Evolutionary conservation across 495 filamentous ascomycete species (phyloP), one percentile per base, ranked within the genome.

Genomic region (Poronia punctata): DNA sequence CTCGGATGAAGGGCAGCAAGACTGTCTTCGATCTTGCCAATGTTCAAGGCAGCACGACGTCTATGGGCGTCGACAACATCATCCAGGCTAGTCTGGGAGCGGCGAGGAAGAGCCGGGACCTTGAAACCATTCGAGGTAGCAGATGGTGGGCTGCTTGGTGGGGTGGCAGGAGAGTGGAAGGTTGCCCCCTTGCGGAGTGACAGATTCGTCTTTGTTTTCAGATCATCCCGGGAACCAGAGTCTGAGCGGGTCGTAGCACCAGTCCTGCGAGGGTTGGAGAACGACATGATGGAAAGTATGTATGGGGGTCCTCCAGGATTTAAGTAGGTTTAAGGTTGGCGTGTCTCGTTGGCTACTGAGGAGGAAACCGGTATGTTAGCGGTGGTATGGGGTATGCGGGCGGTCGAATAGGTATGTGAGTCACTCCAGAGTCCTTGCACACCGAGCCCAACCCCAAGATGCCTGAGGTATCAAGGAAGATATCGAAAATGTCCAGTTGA

Each of bases 61-160:
- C 66, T 64, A 43, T 74, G 66, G 35, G 72, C 66, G 40, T 65
- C 72, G 57, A 76, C 69, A 43, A 75, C 70, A 73, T 76, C 71
- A 64, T 82, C 75, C 31, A 79, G 65, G 52, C 64, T 76, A 43
- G 78, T 78, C 40, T 78, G 71, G 9, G 79, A 79, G 26, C 80
- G 79, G 35, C 68, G 69, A 46, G 75, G 74, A 26, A 80, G 65
- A 23, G 64, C 56, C 7, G 68, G 72, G 34, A 67, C 62, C 42
- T 65, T 66, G 51, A 75, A 72, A 29, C 52, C 29, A n/a, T n/a
- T n/a, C n/a, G n/a, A n/a, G 45, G 62, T 49, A 17, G 49, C 52
- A 25, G 74, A 63, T 1, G 66, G 58, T 29, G 52, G 46, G 21
- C 67, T 59, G 31, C 60, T 52, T 35, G 65, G 63, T 33, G 70